phyloP scores from a whole-genome alignment of 2,329 filamentous ascomycete species.

The Colletotrichum sp. region DNA sequence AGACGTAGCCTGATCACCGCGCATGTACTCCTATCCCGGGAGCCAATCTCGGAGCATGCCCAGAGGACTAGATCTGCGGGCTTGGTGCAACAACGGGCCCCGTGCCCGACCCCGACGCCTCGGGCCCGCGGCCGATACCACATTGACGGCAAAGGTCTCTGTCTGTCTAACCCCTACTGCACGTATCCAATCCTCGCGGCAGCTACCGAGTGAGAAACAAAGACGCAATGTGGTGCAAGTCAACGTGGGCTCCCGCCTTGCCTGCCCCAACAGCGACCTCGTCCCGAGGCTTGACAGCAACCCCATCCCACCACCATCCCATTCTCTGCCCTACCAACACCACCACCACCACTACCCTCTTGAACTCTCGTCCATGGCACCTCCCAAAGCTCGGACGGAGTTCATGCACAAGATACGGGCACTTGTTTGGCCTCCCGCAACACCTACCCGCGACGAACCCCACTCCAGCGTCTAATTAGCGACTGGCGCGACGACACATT shows the following conservation, averaged over 20 bases:
- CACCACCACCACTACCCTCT: background rate
- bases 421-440: background rate
- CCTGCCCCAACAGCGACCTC: background rate
- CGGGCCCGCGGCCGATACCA: background rate
- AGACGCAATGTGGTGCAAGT: background rate
- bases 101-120: background rate
- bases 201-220: background rate
- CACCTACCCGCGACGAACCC: background rate
- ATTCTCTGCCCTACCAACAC: background rate
- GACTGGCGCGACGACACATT: background rate
- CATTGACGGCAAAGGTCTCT: background rate
- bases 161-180: background rate
- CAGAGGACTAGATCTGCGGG: background rate
- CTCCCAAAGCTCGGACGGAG: background rate
- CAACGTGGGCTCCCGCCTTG: background rate
- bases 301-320: background rate
- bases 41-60: background rate
- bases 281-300: background rate
- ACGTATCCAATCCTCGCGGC: background rate
- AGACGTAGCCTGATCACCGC: background rate
- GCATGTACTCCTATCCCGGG: background rate
- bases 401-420: background rate
- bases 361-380: no score
- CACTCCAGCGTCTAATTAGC: background rate
- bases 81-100: background rate